phyloP scores from a whole-genome alignment of 306 rosid genomes.

The Vachellia collinsii region DNA sequence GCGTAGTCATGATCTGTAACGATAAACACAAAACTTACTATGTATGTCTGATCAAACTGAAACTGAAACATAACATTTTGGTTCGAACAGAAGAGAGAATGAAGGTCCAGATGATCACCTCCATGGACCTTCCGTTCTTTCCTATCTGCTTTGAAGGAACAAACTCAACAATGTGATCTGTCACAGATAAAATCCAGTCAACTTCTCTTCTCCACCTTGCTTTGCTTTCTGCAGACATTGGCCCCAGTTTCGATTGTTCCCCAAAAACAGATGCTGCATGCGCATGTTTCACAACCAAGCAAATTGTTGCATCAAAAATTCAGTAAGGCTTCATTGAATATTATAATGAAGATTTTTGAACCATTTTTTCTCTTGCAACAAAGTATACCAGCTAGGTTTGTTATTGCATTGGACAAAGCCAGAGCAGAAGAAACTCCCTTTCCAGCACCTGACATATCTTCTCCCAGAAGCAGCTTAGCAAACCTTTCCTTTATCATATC shows the following conservation, averaged over 20 bases:
- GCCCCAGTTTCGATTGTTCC: slow-evolving; percentile 72
- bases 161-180: slow-evolving; percentile 90
- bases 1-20: slow-evolving; percentile 84
- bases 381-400: slow-evolving; percentile 82
- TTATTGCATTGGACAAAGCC: slow-evolving; percentile 91
- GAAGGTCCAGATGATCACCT: slow-evolving; percentile 47
- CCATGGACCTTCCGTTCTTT: slow-evolving; percentile 79
- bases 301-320: neutral
- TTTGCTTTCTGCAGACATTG: slow-evolving; percentile 71
- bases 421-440: slow-evolving; percentile 96
- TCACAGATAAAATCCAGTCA: slow-evolving; percentile 86
- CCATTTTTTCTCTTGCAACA: neutral
- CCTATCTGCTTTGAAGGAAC: slow-evolving; percentile 73
- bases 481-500: slow-evolving; percentile 85
- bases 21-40: neutral
- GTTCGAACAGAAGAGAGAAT: neutral
- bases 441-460: slow-evolving; percentile 99
- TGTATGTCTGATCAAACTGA: neutral
- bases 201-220: slow-evolving; percentile 85
- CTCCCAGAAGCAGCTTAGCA: slow-evolving; percentile 89
- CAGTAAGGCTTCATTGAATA: neutral
- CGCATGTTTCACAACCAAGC: slow-evolving; percentile 38
- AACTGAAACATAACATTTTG: neutral
- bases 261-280: slow-evolving; percentile 87
- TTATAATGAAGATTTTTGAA: neutral